Evolutionary conservation across 1,139 yeast species (phyloP).

Genomic region (Candida buenavistaensis): DNA sequence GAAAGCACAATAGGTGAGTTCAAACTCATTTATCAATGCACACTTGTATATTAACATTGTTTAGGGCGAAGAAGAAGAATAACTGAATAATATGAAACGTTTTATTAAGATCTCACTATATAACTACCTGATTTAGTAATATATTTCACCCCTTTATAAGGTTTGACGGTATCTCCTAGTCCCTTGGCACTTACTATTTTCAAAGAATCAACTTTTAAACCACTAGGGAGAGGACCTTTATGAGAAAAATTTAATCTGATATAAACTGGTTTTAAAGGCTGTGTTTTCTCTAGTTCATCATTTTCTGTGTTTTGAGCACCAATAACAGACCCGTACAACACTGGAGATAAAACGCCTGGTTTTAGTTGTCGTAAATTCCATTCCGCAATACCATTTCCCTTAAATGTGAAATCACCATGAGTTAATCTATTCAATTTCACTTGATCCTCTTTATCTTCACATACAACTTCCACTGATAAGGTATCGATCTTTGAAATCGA

Average conservation of each 20-base stretch:
- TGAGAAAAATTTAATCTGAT: slow-evolving; percentile 56
- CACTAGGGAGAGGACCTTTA: slow-evolving; percentile 77
- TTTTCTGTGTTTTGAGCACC: no score
- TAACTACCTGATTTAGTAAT: slow-evolving; percentile 64
- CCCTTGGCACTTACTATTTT: slow-evolving; percentile 62
- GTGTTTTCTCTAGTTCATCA: no score
- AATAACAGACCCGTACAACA: slow-evolving; percentile 57
- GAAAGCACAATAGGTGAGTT: slow-evolving; percentile 11
- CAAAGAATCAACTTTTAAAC: slow-evolving; percentile 66
- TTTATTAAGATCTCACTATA: slow-evolving; percentile 38
- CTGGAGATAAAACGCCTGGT: slow-evolving; percentile 63
- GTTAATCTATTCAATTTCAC: slow-evolving; percentile 58
- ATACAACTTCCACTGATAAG: slow-evolving; percentile 50
- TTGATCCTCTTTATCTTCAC: slow-evolving; percentile 19
- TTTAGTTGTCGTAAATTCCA: slow-evolving; percentile 69
- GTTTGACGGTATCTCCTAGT: slow-evolving; percentile 61
- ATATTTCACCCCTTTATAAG: slow-evolving; percentile 92
- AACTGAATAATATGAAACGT: not conserved
- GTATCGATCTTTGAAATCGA: slow-evolving; percentile 60
- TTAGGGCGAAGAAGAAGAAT: slow-evolving; percentile 7
- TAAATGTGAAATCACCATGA: slow-evolving; percentile 67
- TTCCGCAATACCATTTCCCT: slow-evolving; percentile 55
- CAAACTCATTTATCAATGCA: no score
- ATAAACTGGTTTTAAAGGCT: slow-evolving; percentile 49
- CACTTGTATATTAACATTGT: slow-evolving; percentile 7